Percentiles rank a stretch among this genome's conserved stretches.
phyloP scores from a whole-genome alignment of 169 alveolate genomes.

The Plasmodium coatneyi region DNA sequence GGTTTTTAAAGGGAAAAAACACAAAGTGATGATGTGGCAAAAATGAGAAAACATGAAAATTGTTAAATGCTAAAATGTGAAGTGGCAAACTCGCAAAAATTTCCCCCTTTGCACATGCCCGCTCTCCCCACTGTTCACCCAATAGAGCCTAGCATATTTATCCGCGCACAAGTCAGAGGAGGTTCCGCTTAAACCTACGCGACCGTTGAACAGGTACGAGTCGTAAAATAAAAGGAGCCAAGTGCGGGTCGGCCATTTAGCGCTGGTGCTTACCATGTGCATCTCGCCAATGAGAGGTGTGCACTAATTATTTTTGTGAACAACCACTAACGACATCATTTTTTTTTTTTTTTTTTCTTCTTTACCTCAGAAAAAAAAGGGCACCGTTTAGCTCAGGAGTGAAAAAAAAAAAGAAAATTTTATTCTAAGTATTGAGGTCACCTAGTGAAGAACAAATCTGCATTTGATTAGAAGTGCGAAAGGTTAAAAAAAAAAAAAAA shows the following conservation, averaged over 20 bases:
- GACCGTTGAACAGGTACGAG: neutral
- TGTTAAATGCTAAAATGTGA: neutral
- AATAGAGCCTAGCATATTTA: conserved; percentile 58
- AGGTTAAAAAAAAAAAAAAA: neutral
- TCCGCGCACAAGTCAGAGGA: neutral
- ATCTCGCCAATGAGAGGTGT: neutral
- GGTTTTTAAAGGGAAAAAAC: neutral
- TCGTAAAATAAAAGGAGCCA: neutral
- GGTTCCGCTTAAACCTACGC: neutral
- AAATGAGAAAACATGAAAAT: neutral
- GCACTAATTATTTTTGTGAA: neutral
- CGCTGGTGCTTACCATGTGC: neutral
- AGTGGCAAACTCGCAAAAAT: neutral
- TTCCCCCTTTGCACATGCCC: neutral
- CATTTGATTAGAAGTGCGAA: neutral
- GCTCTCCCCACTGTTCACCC: neutral
- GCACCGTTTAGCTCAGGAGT: neutral
- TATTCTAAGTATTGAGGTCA: neutral
- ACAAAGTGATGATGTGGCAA: neutral
- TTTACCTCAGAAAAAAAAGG: neutral
- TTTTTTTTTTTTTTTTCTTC: neutral
- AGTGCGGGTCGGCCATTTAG: neutral
- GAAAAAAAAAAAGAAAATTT: neutral
- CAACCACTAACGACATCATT: neutral
- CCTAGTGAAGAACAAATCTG: neutral